Conservation (phyloP, 1,284 basidiomycete species). For the Cystobasidium pallidum region DNA sequence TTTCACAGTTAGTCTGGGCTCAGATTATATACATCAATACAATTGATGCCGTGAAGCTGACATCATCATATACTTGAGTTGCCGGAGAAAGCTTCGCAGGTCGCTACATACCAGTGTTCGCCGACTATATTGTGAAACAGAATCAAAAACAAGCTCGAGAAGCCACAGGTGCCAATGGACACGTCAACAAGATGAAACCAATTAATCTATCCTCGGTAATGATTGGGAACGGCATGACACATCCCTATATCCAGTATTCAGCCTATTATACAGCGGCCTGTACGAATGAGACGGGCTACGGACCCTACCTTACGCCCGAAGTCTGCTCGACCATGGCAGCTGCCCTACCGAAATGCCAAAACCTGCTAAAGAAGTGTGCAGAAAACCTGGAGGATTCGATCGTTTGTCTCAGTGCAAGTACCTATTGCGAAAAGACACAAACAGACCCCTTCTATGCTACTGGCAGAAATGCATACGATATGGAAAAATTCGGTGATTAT, state of each 20-base stretch:
- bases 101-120: slow-evolving; percentile 52
- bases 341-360: slow-evolving; percentile 47
- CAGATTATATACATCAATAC: background rate
- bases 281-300: slow-evolving; percentile 48
- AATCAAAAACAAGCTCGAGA: slow-evolving; percentile 38
- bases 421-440: slow-evolving; percentile 51
- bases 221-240: slow-evolving; percentile 53
- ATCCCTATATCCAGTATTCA: slow-evolving; percentile 51
- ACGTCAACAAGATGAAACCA: slow-evolving; percentile 27
- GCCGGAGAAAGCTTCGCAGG: slow-evolving; percentile 48
- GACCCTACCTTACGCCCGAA: slow-evolving; percentile 46
- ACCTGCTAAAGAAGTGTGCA: slow-evolving; percentile 48
- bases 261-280: slow-evolving; percentile 51
- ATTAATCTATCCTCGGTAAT: slow-evolving; percentile 50
- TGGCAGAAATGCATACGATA: slow-evolving; percentile 49
- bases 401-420: slow-evolving; percentile 47
- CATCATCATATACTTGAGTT: background rate
- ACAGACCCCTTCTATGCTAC: slow-evolving; percentile 44
- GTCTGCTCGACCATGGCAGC: slow-evolving; percentile 47
- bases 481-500: slow-evolving; percentile 51
- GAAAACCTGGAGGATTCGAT: slow-evolving; percentile 45
- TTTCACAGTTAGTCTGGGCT: slow-evolving; percentile 18
- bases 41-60: background rate
- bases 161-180: background rate
- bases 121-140: slow-evolving; percentile 51